Evolutionary conservation across 2,329 filamentous ascomycete species (phyloP), one percentile per base, ranked within the genome.

Genomic region (Alternaria sp.): DNA sequence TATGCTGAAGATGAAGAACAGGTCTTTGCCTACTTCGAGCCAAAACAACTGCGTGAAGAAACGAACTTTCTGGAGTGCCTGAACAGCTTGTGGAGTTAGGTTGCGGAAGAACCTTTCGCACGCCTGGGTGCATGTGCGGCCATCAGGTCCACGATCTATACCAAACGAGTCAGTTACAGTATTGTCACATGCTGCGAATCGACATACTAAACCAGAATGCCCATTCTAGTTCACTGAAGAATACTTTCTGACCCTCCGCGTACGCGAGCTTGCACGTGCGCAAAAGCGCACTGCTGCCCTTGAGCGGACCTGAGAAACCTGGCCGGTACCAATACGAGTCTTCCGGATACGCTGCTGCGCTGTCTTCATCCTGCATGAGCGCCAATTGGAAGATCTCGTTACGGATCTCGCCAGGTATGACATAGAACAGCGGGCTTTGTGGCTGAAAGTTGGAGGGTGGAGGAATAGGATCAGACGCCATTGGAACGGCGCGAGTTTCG

Each of bases 41-140:
- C 63, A 66, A 30, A 63, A 63, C 63, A 66, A 58, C 25, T 63
- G 60, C 25, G 60, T 63, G 46, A 66, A 66, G 20, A 66, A 47
- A 10, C 63, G 63, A 7, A 63, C 63, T 49, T 60, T 63, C 43
- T 66, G 56, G 8, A 66, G 53, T 10, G 41, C 23, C n/a, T 63
- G 44, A 0, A 37, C 56, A 5, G 47, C 53, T 12, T 58, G 21
- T 4, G 63, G 51, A 9, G 37, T 58, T 5, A 66, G 57, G 12
- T 37, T 18, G 8, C 47, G 5, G 25, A 60, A 66, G 60, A 66
- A 66, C 2, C 2, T 30, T 11, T 46, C 43, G 37, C 55, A 65
- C 43, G 30, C 55, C 2, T 15, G 12, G 30, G 45, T 59, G 21
- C 50, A 33, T 20, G 60, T 45, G 18, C 63, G 63, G 12, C 44